Evolutionary conservation across 2,329 filamentous ascomycete species (phyloP).

Genomic region (Alternaria consortialis): DNA sequence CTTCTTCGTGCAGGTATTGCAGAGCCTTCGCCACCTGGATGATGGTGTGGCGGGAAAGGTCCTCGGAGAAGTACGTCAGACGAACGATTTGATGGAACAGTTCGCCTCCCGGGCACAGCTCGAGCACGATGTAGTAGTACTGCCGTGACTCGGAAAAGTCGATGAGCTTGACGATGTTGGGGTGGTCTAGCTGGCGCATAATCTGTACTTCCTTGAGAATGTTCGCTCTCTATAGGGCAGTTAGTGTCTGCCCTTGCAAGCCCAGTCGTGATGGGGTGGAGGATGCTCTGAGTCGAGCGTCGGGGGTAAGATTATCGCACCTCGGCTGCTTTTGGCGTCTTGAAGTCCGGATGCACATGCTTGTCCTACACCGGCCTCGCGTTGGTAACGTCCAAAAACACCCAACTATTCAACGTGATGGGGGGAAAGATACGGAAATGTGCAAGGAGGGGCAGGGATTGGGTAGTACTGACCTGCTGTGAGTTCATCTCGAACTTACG

Average conservation of each 20-base stretch:
- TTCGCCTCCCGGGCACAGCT: slow-evolving; percentile 93
- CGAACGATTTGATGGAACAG: slow-evolving; percentile 98
- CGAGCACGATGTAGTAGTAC: slow-evolving; percentile 97
- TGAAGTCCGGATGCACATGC: slow-evolving; percentile 95
- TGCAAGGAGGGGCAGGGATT: slow-evolving; percentile 39
- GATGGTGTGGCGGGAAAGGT: slow-evolving; percentile 93
- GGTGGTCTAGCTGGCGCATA: slow-evolving; percentile 95
- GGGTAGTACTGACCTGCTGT: slow-evolving; percentile 82
- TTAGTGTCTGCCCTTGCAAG: slow-evolving; percentile 51
- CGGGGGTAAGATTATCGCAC: slow-evolving; percentile 67
- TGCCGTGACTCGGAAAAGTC: slow-evolving; percentile 93
- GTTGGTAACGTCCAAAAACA: slow-evolving; percentile 60
- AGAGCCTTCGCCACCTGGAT: slow-evolving; percentile 93
- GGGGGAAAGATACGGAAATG: slow-evolving; percentile 45
- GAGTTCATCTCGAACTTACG: slow-evolving; percentile 99
- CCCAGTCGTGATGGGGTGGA: slow-evolving; percentile 26
- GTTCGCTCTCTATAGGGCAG: slow-evolving; percentile 78
- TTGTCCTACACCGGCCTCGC: slow-evolving; percentile 72
- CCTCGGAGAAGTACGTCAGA: slow-evolving; percentile 97
- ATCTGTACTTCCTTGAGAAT: slow-evolving; percentile 99
- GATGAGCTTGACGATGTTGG: slow-evolving; percentile 92
- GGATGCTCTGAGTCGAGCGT: slow-evolving; percentile 45
- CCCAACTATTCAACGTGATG: slow-evolving; percentile 30
- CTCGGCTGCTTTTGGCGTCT: slow-evolving; percentile 93
- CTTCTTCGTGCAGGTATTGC: slow-evolving; percentile 92